Evolutionary conservation across 305 asterid species (phyloP), one percentile per base, ranked within the genome.

Genomic region (Fraxinus floribunda): DNA sequence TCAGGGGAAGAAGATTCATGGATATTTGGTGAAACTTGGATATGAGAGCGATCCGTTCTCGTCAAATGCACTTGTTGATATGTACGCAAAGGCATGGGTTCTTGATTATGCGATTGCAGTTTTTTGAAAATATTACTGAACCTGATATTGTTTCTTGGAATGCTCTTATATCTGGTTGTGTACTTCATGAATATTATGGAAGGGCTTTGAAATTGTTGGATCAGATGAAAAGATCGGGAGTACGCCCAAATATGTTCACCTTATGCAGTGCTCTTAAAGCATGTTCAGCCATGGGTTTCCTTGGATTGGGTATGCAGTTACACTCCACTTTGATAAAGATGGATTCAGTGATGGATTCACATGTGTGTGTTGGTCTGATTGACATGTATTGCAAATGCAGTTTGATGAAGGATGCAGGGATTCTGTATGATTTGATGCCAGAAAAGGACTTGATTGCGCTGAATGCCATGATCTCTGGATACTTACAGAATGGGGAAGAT

Each of bases 121-220:
- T 87, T 86, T 93, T 93, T 49, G 78, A 82, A 72, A 90, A 83
- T 79, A 91, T 92, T 77, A 76, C 81, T 4, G 70, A 84, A 81
- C 95, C 92, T 2, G 98, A 95, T 89, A 88, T 92, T 81, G 90
- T 93, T 86, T 92, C 99, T 24, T 95, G 98, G 99, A 95, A 95
- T 90, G 91, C 97, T 83, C 78, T 93, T 41, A 92, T 95, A 82
- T 91, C 98, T 70, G 96, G 98, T 70, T 93, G 93, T 77, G 97
- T 92, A 36, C 90, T 85, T 76, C 92, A 88, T 73, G 93, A 90
- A 72, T 70, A 83, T 79, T 85, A 94, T 62, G 84, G 78, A 30
- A 44, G 60, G 78, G 97, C 97, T 26, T 81, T 95, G 87, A 92
- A 86, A 30, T 84, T 93, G 86, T 86, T 94, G 76, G 83, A 82